A percentile compares a stretch with the other conserved stretches of the same genome.
phyloP scores from a whole-genome alignment of 2,329 filamentous ascomycete genomes.

The Fragosphaeria purpurea region DNA sequence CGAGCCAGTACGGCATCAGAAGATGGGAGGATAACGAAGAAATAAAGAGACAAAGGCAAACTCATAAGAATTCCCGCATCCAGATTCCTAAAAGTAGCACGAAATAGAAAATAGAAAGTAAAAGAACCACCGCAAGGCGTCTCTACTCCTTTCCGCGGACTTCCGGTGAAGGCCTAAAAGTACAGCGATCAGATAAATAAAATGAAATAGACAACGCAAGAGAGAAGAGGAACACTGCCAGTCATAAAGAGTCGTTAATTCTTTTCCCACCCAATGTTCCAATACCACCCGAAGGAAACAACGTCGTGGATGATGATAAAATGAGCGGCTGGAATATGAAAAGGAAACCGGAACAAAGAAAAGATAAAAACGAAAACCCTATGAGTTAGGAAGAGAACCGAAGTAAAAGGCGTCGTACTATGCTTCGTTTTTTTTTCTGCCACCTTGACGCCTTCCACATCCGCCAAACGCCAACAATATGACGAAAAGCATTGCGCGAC shows the following conservation, averaged over 20 bases:
- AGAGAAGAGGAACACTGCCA: conserved; percentile 1
- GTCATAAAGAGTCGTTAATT: conserved; percentile 9
- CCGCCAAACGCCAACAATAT: conserved; percentile 17
- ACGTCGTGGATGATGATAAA: not conserved
- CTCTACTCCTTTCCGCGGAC: conserved; percentile 7
- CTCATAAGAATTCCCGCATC: conserved; percentile 6
- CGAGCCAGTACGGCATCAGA: conserved; percentile 1
- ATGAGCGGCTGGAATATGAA: conserved; percentile 1
- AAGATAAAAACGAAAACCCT: conserved; percentile 4
- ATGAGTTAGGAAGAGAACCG: conserved; percentile 5
- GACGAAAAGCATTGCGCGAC: conserved; percentile 16
- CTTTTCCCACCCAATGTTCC: conserved; percentile 4
- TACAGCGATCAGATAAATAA: not conserved
- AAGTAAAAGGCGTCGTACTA: conserved; percentile 8
- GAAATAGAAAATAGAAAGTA: conserved; percentile 6
- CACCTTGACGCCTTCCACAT: conserved; percentile 13
- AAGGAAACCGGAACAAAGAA: not conserved
- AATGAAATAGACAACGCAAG: conserved; percentile 1
- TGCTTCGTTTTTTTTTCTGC: conserved; percentile 8
- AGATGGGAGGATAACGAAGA: not conserved
- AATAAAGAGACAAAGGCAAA: not conserved
- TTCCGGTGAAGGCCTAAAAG: not conserved
- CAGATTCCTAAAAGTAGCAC: conserved; percentile 8
- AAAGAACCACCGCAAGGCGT: conserved; percentile 4
- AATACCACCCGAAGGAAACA: conserved; percentile 1